Percentiles rank a stretch among this genome's conserved stretches.
phyloP scores from a whole-genome alignment of 305 asterid genomes.

The Fraxinus xanthoxyloides region DNA sequence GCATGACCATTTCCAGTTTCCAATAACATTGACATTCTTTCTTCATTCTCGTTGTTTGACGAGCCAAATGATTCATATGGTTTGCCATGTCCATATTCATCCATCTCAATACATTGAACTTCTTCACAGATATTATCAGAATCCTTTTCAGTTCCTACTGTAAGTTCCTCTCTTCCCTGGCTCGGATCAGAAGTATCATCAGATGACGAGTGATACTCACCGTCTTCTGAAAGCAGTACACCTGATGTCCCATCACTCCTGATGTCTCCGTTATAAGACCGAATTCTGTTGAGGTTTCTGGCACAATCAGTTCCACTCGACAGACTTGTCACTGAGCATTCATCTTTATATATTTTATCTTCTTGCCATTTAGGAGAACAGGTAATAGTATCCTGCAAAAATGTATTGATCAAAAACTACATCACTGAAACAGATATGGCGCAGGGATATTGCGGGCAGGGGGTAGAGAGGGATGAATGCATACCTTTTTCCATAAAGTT shows the following conservation, averaged over 20 bases:
- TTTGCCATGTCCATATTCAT: slow-evolving; percentile 34
- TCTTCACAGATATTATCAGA: slow-evolving; percentile 66
- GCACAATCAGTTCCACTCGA: neutral
- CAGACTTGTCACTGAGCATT: slow-evolving; percentile 26
- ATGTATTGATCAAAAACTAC: neutral
- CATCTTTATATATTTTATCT: slow-evolving; percentile 29
- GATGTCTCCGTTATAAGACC: slow-evolving; percentile 31
- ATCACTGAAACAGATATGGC: neutral
- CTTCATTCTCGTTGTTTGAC: slow-evolving; percentile 33
- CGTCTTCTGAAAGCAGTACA: slow-evolving; percentile 30
- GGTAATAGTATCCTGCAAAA: slow-evolving; percentile 21
- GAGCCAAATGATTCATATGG: slow-evolving; percentile 28
- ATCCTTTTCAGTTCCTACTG: slow-evolving; percentile 40
- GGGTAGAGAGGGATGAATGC: neutral
- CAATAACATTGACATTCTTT: slow-evolving; percentile 26
- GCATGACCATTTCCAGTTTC: slow-evolving; percentile 28
- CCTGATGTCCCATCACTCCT: slow-evolving; percentile 34
- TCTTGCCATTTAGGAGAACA: slow-evolving; percentile 8
- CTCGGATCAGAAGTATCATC: slow-evolving; percentile 35
- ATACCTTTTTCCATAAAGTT: slow-evolving; percentile 12
- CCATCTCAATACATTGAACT: slow-evolving; percentile 68
- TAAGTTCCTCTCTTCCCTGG: slow-evolving; percentile 23
- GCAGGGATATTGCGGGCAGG: neutral
- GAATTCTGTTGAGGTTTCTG: slow-evolving; percentile 17
- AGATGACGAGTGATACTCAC: slow-evolving; percentile 38